A percentile compares a stretch with the other conserved stretches of the same genome.
phyloP scores from a whole-genome alignment of 176 grass and related monocot species.

The Guadua angustifolia region DNA sequence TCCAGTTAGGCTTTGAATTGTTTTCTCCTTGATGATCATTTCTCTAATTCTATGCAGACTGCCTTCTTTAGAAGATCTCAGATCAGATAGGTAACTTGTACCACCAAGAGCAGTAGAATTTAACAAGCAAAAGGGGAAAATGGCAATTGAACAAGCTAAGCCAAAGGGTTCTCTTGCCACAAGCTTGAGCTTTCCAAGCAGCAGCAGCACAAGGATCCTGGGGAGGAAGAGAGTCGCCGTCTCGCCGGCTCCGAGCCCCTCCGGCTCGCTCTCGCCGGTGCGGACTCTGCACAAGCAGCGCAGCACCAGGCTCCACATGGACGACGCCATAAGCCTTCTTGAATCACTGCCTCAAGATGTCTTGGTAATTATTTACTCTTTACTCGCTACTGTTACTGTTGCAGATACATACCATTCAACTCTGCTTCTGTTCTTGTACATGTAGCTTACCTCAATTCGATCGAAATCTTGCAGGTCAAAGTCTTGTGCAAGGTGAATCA shows the following conservation, averaged over 20 bases:
- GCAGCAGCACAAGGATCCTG: conserved; percentile 60
- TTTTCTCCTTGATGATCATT: not conserved
- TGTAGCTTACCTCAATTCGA: conserved; percentile 2
- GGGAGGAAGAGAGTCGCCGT: conserved; percentile 76
- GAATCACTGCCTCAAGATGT: conserved; percentile 73
- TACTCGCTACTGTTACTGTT: not conserved
- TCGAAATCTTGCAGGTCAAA: conserved; percentile 51
- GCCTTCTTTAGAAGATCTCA: not conserved
- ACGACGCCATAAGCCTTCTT: conserved; percentile 47
- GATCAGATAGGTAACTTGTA: not conserved
- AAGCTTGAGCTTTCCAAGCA: conserved; percentile 49
- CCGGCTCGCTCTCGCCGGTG: conserved; percentile 44
- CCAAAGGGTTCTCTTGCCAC: conserved; percentile 46
- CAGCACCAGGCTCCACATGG: conserved; percentile 52
- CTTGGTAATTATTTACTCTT: conserved; percentile 51
- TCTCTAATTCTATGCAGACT: conserved; percentile 21
- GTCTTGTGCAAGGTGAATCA: conserved; percentile 73
- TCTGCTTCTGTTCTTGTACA: not conserved
- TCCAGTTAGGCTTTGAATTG: not conserved
- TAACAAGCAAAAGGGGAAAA: conserved; percentile 19
- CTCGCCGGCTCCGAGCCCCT: conserved; percentile 40
- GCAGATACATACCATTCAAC: not conserved
- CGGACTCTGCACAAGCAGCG: conserved; percentile 57
- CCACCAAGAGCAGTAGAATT: not conserved
- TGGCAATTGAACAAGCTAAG: conserved; percentile 67